phyloP scores from a whole-genome alignment of 805 yeast species.

The Scheffersomyces coipomensis region DNA sequence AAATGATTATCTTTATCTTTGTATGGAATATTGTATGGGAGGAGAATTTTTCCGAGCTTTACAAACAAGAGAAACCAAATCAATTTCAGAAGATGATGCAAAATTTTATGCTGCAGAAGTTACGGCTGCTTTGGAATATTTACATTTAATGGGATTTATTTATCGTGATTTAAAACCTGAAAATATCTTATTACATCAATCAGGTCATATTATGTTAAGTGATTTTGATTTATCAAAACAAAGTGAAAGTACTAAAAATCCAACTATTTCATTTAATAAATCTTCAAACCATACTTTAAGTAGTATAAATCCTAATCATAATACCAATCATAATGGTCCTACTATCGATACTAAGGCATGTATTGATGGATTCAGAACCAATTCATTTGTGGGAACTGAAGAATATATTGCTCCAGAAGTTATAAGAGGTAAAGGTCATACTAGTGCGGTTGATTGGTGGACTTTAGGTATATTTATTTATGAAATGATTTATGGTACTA shows the following conservation, averaged over 20 bases:
- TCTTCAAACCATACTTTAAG: slow-evolving; percentile 5
- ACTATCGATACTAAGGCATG: slow-evolving; percentile 92
- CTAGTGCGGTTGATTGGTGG: slow-evolving; percentile 99
- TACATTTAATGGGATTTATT: slow-evolving; percentile 95
- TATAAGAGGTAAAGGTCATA: slow-evolving; percentile 94
- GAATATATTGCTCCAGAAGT: slow-evolving; percentile 99
- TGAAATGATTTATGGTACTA: slow-evolving; percentile 94
- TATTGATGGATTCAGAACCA: slow-evolving; percentile 93
- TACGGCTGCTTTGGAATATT: slow-evolving; percentile 91
- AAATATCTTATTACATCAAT: slow-evolving; percentile 88
- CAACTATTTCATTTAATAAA: slow-evolving; percentile 54
- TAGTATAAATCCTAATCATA: slow-evolving; percentile 14
- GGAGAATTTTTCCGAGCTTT: slow-evolving; percentile 97
- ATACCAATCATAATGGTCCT: slow-evolving; percentile 39
- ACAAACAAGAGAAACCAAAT: slow-evolving; percentile 84
- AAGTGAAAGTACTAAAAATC: slow-evolving; percentile 71
- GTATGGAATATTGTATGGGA: slow-evolving; percentile 99
- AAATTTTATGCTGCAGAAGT: slow-evolving; percentile 95
- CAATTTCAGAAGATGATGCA: slow-evolving; percentile 86
- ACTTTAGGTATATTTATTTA: slow-evolving; percentile 89
- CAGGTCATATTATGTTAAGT: slow-evolving; percentile 97
- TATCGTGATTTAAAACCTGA: slow-evolving; percentile 97
- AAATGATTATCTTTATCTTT: slow-evolving; percentile 82
- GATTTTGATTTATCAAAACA: slow-evolving; percentile 96
- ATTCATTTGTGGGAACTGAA: slow-evolving; percentile 98